A percentile compares a stretch with the other conserved stretches of the same genome.
These are phyloP conservation scores for Hordeum pubiflorum DNA, from an alignment of 202 grass and related monocot genomes.

Conservation along the genomic window DNA sequence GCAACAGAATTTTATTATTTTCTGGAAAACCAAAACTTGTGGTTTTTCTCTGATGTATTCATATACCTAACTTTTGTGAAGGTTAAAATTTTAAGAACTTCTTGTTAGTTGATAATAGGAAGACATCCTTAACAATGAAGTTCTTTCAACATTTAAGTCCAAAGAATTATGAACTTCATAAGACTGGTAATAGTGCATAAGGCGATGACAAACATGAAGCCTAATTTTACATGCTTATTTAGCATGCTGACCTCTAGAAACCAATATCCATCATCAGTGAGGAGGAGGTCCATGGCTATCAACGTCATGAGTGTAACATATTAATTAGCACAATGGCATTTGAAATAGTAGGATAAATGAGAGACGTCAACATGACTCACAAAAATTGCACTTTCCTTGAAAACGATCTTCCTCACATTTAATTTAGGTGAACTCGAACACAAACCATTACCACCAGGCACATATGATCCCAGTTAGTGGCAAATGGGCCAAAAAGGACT, in stretches of 20 bases:
- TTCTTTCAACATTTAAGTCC: no score
- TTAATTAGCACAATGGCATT: constrained; percentile 6
- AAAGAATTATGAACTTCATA: no score
- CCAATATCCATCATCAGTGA: not conserved
- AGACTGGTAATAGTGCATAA: not conserved
- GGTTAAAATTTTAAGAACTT: not conserved
- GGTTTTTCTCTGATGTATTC: not conserved
- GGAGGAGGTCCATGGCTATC: not conserved
- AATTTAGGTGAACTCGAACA: not conserved
- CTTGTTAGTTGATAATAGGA: not conserved
- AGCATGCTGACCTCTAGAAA: not conserved
- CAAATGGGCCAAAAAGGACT: no score
- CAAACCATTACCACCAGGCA: not conserved
- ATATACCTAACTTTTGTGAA: not conserved
- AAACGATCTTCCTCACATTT: not conserved
- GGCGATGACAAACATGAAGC: not conserved
- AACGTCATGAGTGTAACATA: not conserved
- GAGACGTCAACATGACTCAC: not conserved
- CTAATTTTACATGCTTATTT: not conserved
- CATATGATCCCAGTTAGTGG: not conserved
- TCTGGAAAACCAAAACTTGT: not conserved
- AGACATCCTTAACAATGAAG: not conserved
- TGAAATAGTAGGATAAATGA: not conserved
- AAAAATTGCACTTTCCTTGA: not conserved
- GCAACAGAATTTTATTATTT: not conserved